Conservation (phyloP, 176 grass and related monocot species). For the Triticum aestivum region DNA sequence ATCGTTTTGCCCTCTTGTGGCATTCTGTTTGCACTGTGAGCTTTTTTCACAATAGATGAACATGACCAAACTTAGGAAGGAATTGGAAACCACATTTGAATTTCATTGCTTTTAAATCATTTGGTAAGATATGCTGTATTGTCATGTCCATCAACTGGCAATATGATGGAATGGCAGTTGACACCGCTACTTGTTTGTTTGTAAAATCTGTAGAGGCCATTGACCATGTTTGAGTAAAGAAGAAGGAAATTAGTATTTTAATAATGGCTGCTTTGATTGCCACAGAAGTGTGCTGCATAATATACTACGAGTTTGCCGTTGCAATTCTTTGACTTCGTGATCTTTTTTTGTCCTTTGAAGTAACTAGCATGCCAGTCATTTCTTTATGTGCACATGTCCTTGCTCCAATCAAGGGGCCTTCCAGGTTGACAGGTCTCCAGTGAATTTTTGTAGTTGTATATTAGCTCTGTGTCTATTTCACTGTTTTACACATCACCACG, state of each 20-base stretch:
- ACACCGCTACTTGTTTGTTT: background rate
- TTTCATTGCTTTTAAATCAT: constrained; percentile 19
- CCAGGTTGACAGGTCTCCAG: background rate
- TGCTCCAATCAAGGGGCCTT: background rate
- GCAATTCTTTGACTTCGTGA: constrained; percentile 20
- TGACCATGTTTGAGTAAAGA: constrained; percentile 16
- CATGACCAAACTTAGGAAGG: background rate
- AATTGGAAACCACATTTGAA: background rate
- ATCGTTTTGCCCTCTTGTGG: background rate
- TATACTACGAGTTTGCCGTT: background rate
- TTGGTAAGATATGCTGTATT: background rate
- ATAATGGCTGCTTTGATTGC: constrained; percentile 27
- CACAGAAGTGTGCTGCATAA: background rate
- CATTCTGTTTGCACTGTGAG: background rate
- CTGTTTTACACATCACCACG: background rate
- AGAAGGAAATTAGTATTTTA: constrained; percentile 22
- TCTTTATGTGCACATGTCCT: background rate
- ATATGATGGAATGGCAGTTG: background rate
- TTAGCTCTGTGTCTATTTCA: background rate
- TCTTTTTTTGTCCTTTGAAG: constrained; percentile 4
- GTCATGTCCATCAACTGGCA: background rate
- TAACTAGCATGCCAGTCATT: background rate
- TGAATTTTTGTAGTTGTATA: background rate
- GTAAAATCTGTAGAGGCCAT: background rate
- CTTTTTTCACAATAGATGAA: background rate